Evolutionary conservation across 495 filamentous ascomycete genomes (phyloP).

Genomic region (Daldinia grandis): DNA sequence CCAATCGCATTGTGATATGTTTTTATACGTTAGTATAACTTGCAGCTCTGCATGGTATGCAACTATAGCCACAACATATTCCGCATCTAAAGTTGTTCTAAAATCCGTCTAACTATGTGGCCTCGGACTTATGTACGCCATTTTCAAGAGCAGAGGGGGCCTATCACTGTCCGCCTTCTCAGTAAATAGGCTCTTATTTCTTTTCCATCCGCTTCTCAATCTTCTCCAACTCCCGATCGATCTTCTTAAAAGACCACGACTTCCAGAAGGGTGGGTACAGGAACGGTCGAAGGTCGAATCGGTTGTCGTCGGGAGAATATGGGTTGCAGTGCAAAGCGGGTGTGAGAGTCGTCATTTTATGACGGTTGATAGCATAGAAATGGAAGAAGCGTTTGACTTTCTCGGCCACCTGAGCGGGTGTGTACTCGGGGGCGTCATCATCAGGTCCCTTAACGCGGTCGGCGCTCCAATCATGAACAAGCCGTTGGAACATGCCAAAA

Average conservation of each 20-base stretch:
- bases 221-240: constrained; percentile 56
- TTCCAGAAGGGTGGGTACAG: constrained; percentile 59
- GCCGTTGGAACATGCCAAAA: constrained; percentile 72
- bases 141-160: background rate
- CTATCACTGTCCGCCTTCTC: background rate
- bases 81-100: background rate
- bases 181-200: background rate
- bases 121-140: background rate
- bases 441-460: constrained; percentile 44
- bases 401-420: constrained; percentile 55
- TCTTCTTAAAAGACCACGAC: constrained; percentile 62
- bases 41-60: background rate
- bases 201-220: constrained; percentile 40
- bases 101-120: background rate
- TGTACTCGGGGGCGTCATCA: constrained; percentile 47
- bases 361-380: constrained; percentile 67
- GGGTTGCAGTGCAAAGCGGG: constrained; percentile 56
- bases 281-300: constrained; percentile 54
- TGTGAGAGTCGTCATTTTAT: constrained; percentile 74
- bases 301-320: constrained; percentile 55
- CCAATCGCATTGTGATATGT: background rate
- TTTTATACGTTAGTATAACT: background rate
- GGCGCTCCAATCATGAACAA: constrained; percentile 75
- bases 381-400: constrained; percentile 77
- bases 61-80: background rate